Conservation (phyloP, 140 eudicot genomes). For the Stevia rebaudiana region DNA sequence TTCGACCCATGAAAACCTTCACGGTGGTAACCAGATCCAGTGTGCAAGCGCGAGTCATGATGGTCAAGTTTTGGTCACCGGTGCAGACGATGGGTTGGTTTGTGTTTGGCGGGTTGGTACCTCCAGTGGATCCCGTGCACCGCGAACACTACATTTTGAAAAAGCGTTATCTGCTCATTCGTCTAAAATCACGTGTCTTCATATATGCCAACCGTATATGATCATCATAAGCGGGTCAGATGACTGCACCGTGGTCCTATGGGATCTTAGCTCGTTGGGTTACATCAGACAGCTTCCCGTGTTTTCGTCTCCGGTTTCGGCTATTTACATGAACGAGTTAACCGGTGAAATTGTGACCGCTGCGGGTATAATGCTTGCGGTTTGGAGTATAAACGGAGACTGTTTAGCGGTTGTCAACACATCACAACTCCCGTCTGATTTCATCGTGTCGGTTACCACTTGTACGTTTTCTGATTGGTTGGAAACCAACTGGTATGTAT, state of each 20-base stretch:
- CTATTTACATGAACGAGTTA: conserved; percentile 83
- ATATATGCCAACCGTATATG: conserved; percentile 91
- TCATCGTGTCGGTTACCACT: conserved; percentile 65
- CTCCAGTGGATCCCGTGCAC: conserved; percentile 44
- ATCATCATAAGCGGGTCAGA: conserved; percentile 85
- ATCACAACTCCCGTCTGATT: conserved; percentile 93
- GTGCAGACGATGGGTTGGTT: conserved; percentile 84
- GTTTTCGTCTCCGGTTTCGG: conserved; percentile 83
- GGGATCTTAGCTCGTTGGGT: conserved; percentile 86
- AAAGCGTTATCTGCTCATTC: conserved; percentile 78
- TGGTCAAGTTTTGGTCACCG: conserved; percentile 79
- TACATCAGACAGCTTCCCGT: conserved; percentile 85
- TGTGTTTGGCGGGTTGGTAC: conserved; percentile 77
- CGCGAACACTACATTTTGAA: conserved; percentile 49
- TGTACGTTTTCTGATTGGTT: conserved; percentile 83
- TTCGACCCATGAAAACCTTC: conserved; percentile 90
- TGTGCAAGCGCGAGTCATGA: conserved; percentile 88
- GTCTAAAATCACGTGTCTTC: conserved; percentile 64
- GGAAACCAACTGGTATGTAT: conserved; percentile 81
- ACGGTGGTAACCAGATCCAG: conserved; percentile 80
- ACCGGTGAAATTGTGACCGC: conserved; percentile 86
- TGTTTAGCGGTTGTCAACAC: conserved; percentile 85
- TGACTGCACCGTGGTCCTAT: conserved; percentile 71
- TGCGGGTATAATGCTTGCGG: conserved; percentile 85
- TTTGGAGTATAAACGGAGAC: conserved; percentile 90